Base-by-base conservation (phyloP, 257 asterid genomes). In the Primulina eburnea region DNA sequence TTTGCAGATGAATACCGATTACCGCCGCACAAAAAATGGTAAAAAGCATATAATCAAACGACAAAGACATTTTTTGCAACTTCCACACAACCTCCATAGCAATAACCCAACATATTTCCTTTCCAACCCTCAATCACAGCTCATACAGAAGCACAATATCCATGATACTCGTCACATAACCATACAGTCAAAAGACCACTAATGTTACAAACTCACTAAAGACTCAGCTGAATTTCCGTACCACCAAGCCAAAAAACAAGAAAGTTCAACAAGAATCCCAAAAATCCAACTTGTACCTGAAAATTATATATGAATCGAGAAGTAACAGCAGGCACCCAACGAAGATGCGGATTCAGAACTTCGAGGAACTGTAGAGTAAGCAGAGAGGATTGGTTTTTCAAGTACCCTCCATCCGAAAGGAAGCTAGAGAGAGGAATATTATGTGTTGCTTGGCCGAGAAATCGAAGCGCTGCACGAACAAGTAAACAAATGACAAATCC, bases 371-470 rank as follows among this genome's bases (percentile, higher is more conserved):
- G 57, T 58, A 69, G 20, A 50, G 53, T 7, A 47, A 43, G 82
- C 20, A 50, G 82, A 71, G 81, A 81, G 85, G 74, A 73, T 12
- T 68, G 74, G 71, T 12, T 71, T 73, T 81, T 84, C 18, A 82
- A 75, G 89, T 77, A 43, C 86, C 89, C 80, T 84, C 89, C 89
- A 84, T 84, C 63, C 73, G 66, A 79, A 75, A 79, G 79, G 77
- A 79, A 77, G 79, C 4, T 38, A 55, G 67, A 55, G 68, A 50
- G 57, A 50, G 20, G 57, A 50, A 50, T 50, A 14, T 43, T 4
- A 16, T 43, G 53, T 43, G 4, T 12, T 43, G 0, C 6, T 12
- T 47, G 18, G 55, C 18, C 4, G 55, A 47, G 18, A 14, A 47
- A 12, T 47, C 55, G 18, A 47, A 47, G 55, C 7, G 18, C 55